Evolutionary conservation across 2,329 filamentous ascomycete genomes (phyloP).

Genomic region (Fusarium sp.): DNA sequence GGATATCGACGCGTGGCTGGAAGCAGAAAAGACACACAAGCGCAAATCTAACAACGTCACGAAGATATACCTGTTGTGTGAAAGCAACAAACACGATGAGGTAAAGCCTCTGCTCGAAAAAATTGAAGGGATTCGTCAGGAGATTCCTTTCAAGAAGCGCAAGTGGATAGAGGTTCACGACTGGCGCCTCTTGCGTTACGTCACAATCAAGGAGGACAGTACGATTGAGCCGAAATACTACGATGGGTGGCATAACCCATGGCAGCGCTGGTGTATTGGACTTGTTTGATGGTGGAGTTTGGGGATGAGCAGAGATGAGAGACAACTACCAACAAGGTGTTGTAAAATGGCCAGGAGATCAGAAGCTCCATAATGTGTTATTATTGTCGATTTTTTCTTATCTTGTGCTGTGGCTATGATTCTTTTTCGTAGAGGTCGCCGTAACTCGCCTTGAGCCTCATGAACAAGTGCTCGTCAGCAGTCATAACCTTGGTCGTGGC

Average conservation of each 20-base stretch:
- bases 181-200: slow-evolving; percentile 58
- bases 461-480: slow-evolving; percentile 71
- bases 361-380: neutral
- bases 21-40: slow-evolving; percentile 18
- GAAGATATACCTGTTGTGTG: slow-evolving; percentile 56
- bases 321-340: neutral
- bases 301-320: neutral
- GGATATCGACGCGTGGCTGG: slow-evolving; percentile 52
- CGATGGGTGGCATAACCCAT: slow-evolving; percentile 54
- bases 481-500: slow-evolving; percentile 68
- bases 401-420: slow-evolving; percentile 21
- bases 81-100: slow-evolving; percentile 49
- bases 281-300: slow-evolving; percentile 48
- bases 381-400: neutral
- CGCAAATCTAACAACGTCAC: neutral
- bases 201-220: slow-evolving; percentile 54
- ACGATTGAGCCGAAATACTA: slow-evolving; percentile 48
- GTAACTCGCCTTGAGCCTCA: slow-evolving; percentile 70
- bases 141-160: slow-evolving; percentile 44
- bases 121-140: slow-evolving; percentile 48
- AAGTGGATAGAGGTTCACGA: slow-evolving; percentile 59
- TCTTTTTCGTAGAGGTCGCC: slow-evolving; percentile 63
- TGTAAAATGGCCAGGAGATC: neutral
- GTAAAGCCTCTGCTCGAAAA: slow-evolving; percentile 50
- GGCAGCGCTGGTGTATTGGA: slow-evolving; percentile 58